These are phyloP conservation scores for Wickerhamomyces alni DNA, from an alignment of 805 yeast species.

Conservation along the genomic window DNA sequence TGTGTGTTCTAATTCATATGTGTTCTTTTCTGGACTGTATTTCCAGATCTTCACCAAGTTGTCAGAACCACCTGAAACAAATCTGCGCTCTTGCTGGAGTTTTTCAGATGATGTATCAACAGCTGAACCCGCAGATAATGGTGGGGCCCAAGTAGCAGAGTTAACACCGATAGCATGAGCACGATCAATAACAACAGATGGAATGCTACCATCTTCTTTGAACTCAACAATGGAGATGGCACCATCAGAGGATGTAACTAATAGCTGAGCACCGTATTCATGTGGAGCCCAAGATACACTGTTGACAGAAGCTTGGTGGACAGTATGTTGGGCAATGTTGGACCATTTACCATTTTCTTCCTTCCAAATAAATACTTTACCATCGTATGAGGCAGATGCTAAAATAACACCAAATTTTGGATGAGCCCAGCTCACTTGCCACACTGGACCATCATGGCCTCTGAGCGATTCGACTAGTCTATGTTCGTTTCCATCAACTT, in stretches of 20 bases:
- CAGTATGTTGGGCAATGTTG: conserved; percentile 77
- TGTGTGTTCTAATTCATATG: conserved; percentile 66
- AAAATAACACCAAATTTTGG: conserved; percentile 94
- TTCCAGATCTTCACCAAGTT: conserved; percentile 91
- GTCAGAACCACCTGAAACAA: conserved; percentile 94
- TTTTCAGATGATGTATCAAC: conserved; percentile 24
- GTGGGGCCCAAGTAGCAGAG: conserved; percentile 93
- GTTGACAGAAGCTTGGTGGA: conserved; percentile 91
- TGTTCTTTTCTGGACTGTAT: conserved; percentile 46
- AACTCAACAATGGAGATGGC: conserved; percentile 86
- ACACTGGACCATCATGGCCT: conserved; percentile 97
- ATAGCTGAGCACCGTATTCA: conserved; percentile 87
- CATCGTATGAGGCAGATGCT: conserved; percentile 94
- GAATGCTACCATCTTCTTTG: conserved; percentile 78
- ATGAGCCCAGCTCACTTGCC: conserved; percentile 99
- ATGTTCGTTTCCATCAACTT: conserved; percentile 80
- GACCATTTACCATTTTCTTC: conserved; percentile 89
- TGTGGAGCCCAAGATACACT: conserved; percentile 97
- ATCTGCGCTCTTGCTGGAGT: conserved; percentile 50
- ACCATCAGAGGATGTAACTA: conserved; percentile 93
- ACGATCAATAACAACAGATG: conserved; percentile 41
- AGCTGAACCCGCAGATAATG: conserved; percentile 29
- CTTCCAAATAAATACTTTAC: conserved; percentile 90
- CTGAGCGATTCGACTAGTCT: conserved; percentile 75
- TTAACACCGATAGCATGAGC: conserved; percentile 95